A percentile compares a stretch with the other conserved stretches of the same genome.
These are phyloP conservation scores for Phytopythium aichiense DNA, from an alignment of 352 stramenopile species.

Conservation along the genomic window DNA sequence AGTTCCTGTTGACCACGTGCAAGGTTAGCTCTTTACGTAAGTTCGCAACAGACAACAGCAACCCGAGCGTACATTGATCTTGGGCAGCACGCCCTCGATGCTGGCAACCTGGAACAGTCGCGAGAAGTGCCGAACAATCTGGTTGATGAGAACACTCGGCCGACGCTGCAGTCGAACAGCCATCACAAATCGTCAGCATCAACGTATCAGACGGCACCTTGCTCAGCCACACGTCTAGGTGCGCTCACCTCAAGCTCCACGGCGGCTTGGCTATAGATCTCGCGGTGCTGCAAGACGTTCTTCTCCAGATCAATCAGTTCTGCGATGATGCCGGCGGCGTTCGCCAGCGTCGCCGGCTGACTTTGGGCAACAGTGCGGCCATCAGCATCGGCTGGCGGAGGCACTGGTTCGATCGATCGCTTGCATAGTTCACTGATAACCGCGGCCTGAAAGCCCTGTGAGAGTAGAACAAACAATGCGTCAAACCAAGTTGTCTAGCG, in stretches of 20 bases:
- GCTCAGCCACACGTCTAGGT: background rate
- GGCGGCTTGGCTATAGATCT: constrained; percentile 81
- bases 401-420: constrained; percentile 35
- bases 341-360: constrained; percentile 38
- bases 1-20: constrained; percentile 41
- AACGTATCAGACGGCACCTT: background rate
- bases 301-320: constrained; percentile 86
- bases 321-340: constrained; percentile 61
- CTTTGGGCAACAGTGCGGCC: background rate
- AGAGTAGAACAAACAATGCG: background rate
- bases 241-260: constrained; percentile 62
- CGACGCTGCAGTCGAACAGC: constrained; percentile 27
- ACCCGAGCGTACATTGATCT: constrained; percentile 72
- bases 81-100: constrained; percentile 86
- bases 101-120: constrained; percentile 85
- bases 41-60: background rate
- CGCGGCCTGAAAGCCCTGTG: constrained; percentile 47
- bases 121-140: constrained; percentile 85
- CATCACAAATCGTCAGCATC: background rate
- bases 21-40: background rate
- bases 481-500: background rate
- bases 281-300: constrained; percentile 66
- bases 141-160: constrained; percentile 78
- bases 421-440: constrained; percentile 63
- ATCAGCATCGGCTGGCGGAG: background rate